Evolutionary conservation across 768 basidiomycete species (phyloP), one percentile per base, ranked within the genome.

Genomic region (Neoboletus subvelutipes): DNA sequence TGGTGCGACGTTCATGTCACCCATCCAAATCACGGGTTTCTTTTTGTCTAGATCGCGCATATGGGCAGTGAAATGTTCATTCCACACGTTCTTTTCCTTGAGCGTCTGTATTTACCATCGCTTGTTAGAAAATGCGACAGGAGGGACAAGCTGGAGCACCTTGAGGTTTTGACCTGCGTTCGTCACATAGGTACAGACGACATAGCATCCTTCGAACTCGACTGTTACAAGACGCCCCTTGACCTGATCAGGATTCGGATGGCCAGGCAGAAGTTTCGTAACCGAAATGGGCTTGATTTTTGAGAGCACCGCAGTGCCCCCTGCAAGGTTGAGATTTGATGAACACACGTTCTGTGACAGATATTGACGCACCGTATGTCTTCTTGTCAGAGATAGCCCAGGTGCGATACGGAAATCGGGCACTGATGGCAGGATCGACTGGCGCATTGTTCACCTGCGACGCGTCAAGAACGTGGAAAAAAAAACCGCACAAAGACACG

Each of bases 21-120:
- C 93, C 12, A 81, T 78, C 93, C 93, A 94, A 54, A 95, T 87
- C 11, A 95, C 87, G 3, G 92, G 86, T 64, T 94, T 95, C 64
- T 80, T 83, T 59, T 77, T 80, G 71, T 94, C 90, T 4, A 94
- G 74, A 24, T 83, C 77, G 5, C 83, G 84, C 22, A 94, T 78
- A 65, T 94, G 87, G 3, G 75, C 60, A 52, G 87, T 83, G 67
- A 95, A 94, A 66, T 92, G 86, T 4, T 66, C 66, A 57, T 92
- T 88, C 93, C 93, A 94, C 52, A 77, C 74, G 46, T 89, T 87
- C 70, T 94, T 93, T 47, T 76, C 81, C 31, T 84, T 81, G 50
- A 95, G 72, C 1, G 86, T 91, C 90, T 94, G 66, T 50, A 17
- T 52, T 54, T 13, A 26, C 34, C 29, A 17, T 39, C 18, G 28